A percentile compares a stretch with the other conserved stretches of the same genome.
These are phyloP conservation scores for Macrolepiota dolichaula DNA, from an alignment of 768 basidiomycete species.

Conservation along the genomic window DNA sequence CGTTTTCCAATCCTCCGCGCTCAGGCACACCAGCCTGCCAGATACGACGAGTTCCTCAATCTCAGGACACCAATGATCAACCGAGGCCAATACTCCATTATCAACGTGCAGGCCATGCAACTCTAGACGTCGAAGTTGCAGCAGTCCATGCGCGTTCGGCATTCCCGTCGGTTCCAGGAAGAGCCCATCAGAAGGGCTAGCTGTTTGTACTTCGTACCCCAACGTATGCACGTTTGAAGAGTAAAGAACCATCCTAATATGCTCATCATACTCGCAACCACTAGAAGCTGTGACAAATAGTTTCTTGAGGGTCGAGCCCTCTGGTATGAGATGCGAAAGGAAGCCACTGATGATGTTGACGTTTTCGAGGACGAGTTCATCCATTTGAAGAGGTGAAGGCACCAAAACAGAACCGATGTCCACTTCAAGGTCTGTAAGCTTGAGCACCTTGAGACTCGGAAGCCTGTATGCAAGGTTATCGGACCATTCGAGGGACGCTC, in stretches of 20 bases:
- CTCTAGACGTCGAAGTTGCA: slow-evolving; percentile 35
- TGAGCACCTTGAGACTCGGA: slow-evolving; percentile 37
- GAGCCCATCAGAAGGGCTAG: slow-evolving; percentile 18
- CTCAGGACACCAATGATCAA: slow-evolving; percentile 31
- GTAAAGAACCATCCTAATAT: slow-evolving; percentile 36
- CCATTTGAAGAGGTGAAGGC: slow-evolving; percentile 30
- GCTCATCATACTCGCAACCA: slow-evolving; percentile 32
- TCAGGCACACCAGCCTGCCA: slow-evolving; percentile 36
- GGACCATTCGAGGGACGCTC: slow-evolving; percentile 51
- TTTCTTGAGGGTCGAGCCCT: slow-evolving; percentile 31
- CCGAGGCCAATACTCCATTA: slow-evolving; percentile 26
- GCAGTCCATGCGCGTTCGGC: slow-evolving; percentile 18
- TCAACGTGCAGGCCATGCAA: slow-evolving; percentile 40
- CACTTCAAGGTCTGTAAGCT: slow-evolving; percentile 40
- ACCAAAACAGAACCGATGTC: slow-evolving; percentile 34
- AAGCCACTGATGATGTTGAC: slow-evolving; percentile 39
- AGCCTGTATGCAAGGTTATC: slow-evolving; percentile 45
- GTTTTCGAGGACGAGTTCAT: slow-evolving; percentile 39
- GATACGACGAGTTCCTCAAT: slow-evolving; percentile 38
- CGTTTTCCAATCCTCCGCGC: slow-evolving; percentile 36
- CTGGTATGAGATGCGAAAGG: slow-evolving; percentile 33
- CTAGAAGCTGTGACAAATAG: slow-evolving; percentile 34
- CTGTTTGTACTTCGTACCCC: slow-evolving; percentile 37
- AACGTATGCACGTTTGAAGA: slow-evolving; percentile 39
- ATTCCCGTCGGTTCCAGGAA: slow-evolving; percentile 26